Conservation (phyloP, 2,329 filamentous ascomycete genomes). For the Fusarium graminum region DNA sequence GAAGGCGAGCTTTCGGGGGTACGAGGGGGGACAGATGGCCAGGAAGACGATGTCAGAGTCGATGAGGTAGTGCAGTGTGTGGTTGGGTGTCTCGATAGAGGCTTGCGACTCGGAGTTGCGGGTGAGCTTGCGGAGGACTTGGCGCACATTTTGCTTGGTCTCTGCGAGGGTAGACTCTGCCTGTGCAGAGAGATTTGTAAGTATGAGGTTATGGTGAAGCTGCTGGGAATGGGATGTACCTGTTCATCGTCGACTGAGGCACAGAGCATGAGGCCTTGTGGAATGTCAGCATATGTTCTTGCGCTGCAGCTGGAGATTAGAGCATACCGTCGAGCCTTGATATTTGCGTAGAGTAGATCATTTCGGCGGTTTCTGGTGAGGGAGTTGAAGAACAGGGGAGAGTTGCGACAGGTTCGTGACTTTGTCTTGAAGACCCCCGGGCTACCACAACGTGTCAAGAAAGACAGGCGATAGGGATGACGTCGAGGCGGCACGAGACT, state of each 20-base stretch:
- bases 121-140: constrained; percentile 88
- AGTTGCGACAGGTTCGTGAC: constrained; percentile 21
- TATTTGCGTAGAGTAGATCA: constrained; percentile 96
- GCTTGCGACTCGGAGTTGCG: constrained; percentile 92
- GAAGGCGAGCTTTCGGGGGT: constrained; percentile 98
- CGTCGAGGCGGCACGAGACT: constrained; percentile 30
- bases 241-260: constrained; percentile 94
- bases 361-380: constrained; percentile 52
- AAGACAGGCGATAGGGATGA: constrained; percentile 34
- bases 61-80: constrained; percentile 92
- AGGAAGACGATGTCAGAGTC: constrained; percentile 87
- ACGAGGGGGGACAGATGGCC: constrained; percentile 91
- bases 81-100: constrained; percentile 85
- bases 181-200: constrained; percentile 33
- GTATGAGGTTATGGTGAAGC: background rate
- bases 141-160: constrained; percentile 90
- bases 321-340: constrained; percentile 85
- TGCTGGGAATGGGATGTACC: constrained; percentile 58
- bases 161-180: constrained; percentile 83
- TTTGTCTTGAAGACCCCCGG: constrained; percentile 18
- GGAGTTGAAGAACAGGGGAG: constrained; percentile 6
- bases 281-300: constrained; percentile 34
- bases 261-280: constrained; percentile 88
- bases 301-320: constrained; percentile 3
- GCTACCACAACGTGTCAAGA: constrained; percentile 48